phyloP scores from a whole-genome alignment of 371 early-diverging fungal species.

The Coemansia sp. region DNA sequence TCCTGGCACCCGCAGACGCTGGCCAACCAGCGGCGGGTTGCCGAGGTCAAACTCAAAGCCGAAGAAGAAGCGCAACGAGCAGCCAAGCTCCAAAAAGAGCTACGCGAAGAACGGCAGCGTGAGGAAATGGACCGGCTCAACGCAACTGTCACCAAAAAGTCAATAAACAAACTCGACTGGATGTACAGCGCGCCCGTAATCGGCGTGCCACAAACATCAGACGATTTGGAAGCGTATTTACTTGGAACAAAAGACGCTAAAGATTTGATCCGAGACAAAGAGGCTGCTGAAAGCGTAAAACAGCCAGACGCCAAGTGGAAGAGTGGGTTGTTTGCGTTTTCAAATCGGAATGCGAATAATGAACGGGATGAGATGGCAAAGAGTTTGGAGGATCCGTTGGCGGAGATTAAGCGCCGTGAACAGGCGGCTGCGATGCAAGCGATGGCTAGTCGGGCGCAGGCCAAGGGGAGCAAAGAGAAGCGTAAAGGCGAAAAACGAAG shows the following conservation, averaged over 20 bases:
- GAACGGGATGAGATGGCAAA: conserved; percentile 80
- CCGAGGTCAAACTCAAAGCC: conserved; percentile 83
- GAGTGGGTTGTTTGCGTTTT: conserved; percentile 36
- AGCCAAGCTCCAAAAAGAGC: conserved; percentile 87
- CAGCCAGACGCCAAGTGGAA: conserved; percentile 28
- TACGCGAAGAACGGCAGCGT: conserved; percentile 82
- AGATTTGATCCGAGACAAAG: conserved; percentile 55
- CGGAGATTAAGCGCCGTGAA: conserved; percentile 82
- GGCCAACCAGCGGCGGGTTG: conserved; percentile 87
- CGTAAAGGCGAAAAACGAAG: conserved; percentile 5
- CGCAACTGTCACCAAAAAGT: conserved; percentile 55
- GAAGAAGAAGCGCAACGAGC: conserved; percentile 82
- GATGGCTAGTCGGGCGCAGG: not conserved
- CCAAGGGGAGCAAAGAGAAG: conserved; percentile 3
- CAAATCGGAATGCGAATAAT: conserved; percentile 69
- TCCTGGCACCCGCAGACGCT: conserved; percentile 95
- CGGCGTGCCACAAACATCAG: conserved; percentile 55
- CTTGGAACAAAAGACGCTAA: conserved; percentile 86
- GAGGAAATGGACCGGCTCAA: conserved; percentile 77
- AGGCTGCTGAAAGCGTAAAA: not conserved
- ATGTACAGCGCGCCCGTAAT: conserved; percentile 83
- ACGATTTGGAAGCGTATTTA: conserved; percentile 85
- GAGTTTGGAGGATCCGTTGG: conserved; percentile 87
- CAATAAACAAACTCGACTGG: conserved; percentile 85
- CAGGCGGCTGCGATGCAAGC: conserved; percentile 70